Evolutionary conservation across 352 stramenopile species (phyloP), one percentile per base, ranked within the genome.

Genomic region (Globisporangium okanoganense): DNA sequence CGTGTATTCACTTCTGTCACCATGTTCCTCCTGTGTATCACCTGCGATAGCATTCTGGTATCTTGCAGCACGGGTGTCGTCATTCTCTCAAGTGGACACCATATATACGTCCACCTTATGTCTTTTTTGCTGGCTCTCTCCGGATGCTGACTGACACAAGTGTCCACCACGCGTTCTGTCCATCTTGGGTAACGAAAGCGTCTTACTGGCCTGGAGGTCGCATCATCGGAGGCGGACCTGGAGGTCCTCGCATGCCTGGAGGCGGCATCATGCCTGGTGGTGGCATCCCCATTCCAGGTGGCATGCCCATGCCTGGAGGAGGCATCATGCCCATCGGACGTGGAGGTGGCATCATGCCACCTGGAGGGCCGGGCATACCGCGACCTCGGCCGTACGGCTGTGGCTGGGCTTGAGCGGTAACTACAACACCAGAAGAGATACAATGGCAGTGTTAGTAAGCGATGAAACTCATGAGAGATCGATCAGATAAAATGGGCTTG

Each of bases 311-410:
- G 60, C 84, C 84, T 16, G 82, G 85, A 3, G 80, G 83, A n/a
- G 75, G 74, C 44, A 69, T 75, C 79, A 95, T 91, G 54, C 83
- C 82, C 64, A 88, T 88, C 35, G 76, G 75, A 56, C 75, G 72
- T 47, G 76, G 76, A 45, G 82, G 79, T 44, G 79, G 78, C 65
- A 89, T 81, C 75, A 90, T 88, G 20, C 77, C 73, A 5, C 76
- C 75, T 12, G 78, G 72, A 41, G 70, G 76, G 53, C 72, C 78
- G 16, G 77, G 82, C 50, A 92, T 88, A 25, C 84, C 86, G 38
- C 84, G 82, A 44, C 87, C 87, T 31, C 85, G 79, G 35, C 85
- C 85, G 64, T 95, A 96, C 38, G 84, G 52, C 62, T 93, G 80
- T 18, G 87, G 78, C 52, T 90, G 84, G 18, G 87, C 87, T 61